Evolutionary conservation across 1,284 basidiomycete species (phyloP).

Genomic region (Cystobasidiaceae sp.): DNA sequence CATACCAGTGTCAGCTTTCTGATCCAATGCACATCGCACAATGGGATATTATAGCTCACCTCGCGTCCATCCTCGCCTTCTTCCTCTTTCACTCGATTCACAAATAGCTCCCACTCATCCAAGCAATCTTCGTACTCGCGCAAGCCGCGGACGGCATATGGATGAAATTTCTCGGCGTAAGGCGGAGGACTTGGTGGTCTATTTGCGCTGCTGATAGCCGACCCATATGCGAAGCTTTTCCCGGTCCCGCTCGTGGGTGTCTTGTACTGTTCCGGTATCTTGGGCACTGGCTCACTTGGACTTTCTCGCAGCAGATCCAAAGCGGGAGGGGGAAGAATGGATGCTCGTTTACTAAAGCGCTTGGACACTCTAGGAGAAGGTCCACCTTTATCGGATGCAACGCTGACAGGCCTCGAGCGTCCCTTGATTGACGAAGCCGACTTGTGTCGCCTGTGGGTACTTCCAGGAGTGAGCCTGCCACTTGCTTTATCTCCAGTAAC

Average conservation of each 20-base stretch:
- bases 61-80: slow-evolving; percentile 28
- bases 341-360: slow-evolving; percentile 44
- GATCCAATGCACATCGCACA: neutral
- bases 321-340: slow-evolving; percentile 43
- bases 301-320: slow-evolving; percentile 41
- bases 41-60: no score
- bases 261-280: slow-evolving; percentile 39
- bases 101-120: slow-evolving; percentile 44
- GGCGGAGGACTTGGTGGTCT: slow-evolving; percentile 9
- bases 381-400: slow-evolving; percentile 21
- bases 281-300: slow-evolving; percentile 35
- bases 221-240: no score
- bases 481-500: neutral
- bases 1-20: neutral
- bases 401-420: slow-evolving; percentile 27
- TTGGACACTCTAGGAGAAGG: slow-evolving; percentile 41
- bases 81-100: slow-evolving; percentile 26
- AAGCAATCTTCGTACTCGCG: slow-evolving; percentile 52
- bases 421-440: neutral
- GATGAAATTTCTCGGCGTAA: slow-evolving; percentile 47
- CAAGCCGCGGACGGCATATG: slow-evolving; percentile 52
- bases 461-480: slow-evolving; percentile 2
- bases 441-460: slow-evolving; percentile 13
- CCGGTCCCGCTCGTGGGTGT: slow-evolving; percentile 1
- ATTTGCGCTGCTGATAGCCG: neutral